A percentile compares a stretch with the other conserved stretches of the same genome.
Evolutionary conservation across 75 land plant genomes (phyloP).

Genomic region (Sequoiadendron giganteum): DNA sequence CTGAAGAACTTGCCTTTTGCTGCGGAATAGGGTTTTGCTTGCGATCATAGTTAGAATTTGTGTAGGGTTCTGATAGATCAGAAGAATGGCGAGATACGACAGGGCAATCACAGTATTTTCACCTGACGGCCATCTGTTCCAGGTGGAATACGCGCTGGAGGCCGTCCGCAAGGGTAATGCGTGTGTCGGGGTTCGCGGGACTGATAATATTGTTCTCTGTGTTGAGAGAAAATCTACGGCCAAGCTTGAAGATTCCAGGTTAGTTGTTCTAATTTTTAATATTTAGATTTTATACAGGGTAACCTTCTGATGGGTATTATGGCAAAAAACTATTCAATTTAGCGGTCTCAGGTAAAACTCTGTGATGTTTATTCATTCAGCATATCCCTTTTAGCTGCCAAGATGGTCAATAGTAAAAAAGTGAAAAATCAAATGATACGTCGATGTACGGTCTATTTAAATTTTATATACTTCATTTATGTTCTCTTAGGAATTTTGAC

Average conservation of each 20-base stretch:
- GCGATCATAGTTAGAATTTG: not conserved
- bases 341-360: too few relatives aligned
- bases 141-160: conserved; percentile 85
- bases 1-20: not conserved
- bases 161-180: conserved; percentile 96
- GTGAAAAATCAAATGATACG: too few relatives aligned
- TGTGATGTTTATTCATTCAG: too few relatives aligned
- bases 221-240: conserved; percentile 93
- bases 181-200: conserved; percentile 91
- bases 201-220: conserved; percentile 79
- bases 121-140: conserved; percentile 74
- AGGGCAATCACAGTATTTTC: conserved; percentile 76
- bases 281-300: not conserved
- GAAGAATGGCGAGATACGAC: conserved; percentile 65
- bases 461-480: too few relatives aligned
- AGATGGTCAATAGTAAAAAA: too few relatives aligned
- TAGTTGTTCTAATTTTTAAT: not conserved
- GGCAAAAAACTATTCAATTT: not conserved
- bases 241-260: conserved; percentile 92
- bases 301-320: too few relatives aligned
- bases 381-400: too few relatives aligned
- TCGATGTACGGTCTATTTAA: too few relatives aligned
- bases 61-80: conserved; percentile 8
- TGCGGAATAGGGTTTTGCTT: not conserved
- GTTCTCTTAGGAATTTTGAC: too few relatives aligned